These are phyloP conservation scores for Straminergon stramineum DNA, from an alignment of 225 moss, liverwort and hornwort species.

Conservation along the genomic window DNA sequence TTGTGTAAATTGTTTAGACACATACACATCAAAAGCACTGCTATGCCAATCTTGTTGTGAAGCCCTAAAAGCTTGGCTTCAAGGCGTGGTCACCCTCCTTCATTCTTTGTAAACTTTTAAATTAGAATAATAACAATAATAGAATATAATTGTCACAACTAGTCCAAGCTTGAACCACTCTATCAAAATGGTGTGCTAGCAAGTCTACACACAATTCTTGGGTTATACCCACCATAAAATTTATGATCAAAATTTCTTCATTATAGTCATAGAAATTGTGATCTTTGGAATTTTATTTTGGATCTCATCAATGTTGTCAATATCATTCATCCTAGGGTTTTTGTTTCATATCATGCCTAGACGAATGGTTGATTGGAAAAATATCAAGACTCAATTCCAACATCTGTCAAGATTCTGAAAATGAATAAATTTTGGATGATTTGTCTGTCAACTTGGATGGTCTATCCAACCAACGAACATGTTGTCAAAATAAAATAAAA, in stretches of 20 bases:
- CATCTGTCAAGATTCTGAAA: too few species aligned
- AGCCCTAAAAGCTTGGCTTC: accelerated
- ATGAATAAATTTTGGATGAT: too few species aligned
- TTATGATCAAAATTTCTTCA: not conserved
- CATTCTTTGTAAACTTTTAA: not conserved
- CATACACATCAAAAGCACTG: not conserved
- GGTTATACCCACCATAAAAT: not conserved
- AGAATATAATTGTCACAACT: too few species aligned
- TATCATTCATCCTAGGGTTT: not conserved
- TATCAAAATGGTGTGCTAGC: accelerated
- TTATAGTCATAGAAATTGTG: not conserved
- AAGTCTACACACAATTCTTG: not conserved
- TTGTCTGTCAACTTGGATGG: too few species aligned
- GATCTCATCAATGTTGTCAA: not conserved
- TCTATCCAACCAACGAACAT: too few species aligned
- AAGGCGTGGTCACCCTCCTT: not conserved
- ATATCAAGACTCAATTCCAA: too few species aligned
- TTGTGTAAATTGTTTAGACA: accelerated
- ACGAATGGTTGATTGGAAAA: too few species aligned
- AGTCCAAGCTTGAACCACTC: not conserved
- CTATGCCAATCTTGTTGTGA: not conserved
- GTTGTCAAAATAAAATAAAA: too few species aligned
- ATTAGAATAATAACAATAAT: accelerated
- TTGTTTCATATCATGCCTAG: too few species aligned
- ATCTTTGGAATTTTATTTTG: not conserved